Conservation (phyloP, 306 rosid genomes). For the Castanea crenata region DNA sequence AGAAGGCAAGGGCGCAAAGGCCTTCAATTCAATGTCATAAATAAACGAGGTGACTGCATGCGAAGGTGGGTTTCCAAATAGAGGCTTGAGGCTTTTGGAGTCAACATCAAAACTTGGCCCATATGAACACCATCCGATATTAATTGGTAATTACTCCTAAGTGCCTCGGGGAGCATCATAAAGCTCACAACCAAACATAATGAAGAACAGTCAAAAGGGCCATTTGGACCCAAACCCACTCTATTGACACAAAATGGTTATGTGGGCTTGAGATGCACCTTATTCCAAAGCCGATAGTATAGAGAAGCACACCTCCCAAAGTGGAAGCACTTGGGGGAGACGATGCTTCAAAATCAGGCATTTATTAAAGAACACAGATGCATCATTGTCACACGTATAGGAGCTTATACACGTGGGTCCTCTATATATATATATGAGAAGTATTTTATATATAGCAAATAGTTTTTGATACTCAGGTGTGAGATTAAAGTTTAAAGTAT, state of each 20-base stretch:
- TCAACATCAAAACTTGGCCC: not conserved
- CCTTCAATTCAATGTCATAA: not conserved
- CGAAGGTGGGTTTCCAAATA: not conserved
- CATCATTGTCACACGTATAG: no score
- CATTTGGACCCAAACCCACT: not conserved
- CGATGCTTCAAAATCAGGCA: not conserved
- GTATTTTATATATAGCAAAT: no score
- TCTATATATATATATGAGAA: no score
- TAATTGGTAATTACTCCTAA: not conserved
- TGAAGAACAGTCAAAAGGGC: not conserved
- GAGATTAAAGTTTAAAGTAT: no score
- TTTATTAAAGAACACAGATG: no score
- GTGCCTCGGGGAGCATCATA: not conserved
- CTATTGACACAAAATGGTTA: not conserved
- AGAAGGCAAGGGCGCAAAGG: no score
- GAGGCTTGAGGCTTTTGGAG: no score
- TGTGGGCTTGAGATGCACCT: not conserved
- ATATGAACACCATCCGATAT: not conserved
- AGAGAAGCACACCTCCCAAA: not conserved
- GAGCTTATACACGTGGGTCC: no score
- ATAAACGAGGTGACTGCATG: not conserved
- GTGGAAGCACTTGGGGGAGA: not conserved
- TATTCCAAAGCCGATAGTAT: not conserved
- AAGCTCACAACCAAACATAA: not conserved
- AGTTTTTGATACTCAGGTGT: no score